phyloP scores from a whole-genome alignment of 371 early-diverging fungal species.

The Syncephalastrum sp. region DNA sequence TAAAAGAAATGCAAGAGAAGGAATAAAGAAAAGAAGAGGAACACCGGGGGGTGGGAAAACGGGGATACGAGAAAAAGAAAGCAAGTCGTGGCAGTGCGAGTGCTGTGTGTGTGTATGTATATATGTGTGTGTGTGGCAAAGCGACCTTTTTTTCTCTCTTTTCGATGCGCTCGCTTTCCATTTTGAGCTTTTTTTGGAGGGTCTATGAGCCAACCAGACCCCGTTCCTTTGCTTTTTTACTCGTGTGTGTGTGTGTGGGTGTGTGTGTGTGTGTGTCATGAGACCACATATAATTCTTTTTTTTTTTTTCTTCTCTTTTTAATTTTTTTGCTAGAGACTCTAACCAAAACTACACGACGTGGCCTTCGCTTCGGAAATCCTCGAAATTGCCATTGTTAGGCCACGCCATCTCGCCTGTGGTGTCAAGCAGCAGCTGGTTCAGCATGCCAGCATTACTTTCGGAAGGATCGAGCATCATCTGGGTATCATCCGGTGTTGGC shows the following conservation, averaged over 20 bases:
- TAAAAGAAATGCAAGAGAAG: conserved; percentile 4
- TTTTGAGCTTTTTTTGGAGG: no score
- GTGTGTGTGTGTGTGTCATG: no score
- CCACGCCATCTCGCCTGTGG: conserved; percentile 2
- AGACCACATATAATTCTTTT: no score
- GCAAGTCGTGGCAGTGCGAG: not conserved
- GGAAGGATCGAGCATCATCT: conserved; percentile 8
- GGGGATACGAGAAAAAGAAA: conserved; percentile 4
- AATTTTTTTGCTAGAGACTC: no score
- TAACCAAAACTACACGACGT: conserved; percentile 6
- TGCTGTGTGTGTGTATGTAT: no score
- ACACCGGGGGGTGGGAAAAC: not conserved
- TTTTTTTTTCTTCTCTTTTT: no score
- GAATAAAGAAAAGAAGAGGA: conserved; percentile 4
- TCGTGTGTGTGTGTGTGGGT: no score
- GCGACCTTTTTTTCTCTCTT: not conserved
- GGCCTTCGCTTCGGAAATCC: conserved; percentile 10
- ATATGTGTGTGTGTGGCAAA: not conserved
- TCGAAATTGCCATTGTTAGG: not conserved
- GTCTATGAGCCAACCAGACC: no score
- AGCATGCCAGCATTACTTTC: conserved; percentile 5
- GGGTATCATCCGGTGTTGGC: not conserved
- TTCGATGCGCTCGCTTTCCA: no score
- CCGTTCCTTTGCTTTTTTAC: no score
- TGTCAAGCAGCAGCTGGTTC: conserved; percentile 2